Conservation (phyloP, 495 filamentous ascomycete genomes). For the Darksidea phi region DNA sequence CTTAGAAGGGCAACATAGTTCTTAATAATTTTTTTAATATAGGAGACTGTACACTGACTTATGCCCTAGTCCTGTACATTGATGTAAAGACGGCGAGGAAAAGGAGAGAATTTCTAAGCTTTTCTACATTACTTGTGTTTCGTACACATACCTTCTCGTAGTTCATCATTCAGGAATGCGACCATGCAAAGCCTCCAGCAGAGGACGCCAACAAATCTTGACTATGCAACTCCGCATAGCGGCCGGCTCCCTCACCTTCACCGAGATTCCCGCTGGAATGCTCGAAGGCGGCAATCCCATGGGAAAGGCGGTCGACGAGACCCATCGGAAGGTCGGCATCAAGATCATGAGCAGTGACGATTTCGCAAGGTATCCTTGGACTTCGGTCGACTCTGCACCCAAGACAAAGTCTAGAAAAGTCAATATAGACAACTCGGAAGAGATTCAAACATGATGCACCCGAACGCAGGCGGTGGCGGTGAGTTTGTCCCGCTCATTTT, state of each 20-base stretch:
- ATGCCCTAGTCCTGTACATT: too few relatives aligned
- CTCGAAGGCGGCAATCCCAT: conserved; percentile 78
- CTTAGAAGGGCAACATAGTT: too few relatives aligned
- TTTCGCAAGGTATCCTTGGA: conserved; percentile 54
- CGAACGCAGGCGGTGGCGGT: conserved; percentile 77
- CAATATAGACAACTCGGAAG: too few relatives aligned
- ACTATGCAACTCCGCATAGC: conserved; percentile 83
- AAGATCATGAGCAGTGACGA: conserved; percentile 56
- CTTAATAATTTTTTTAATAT: too few relatives aligned
- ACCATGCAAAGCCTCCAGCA: conserved; percentile 60
- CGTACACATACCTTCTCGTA: too few relatives aligned
- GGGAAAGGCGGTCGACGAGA: conserved; percentile 77
- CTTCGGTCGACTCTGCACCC: background rate
- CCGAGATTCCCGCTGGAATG: conserved; percentile 88
- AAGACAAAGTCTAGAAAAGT: too few relatives aligned
- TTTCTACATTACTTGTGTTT: too few relatives aligned
- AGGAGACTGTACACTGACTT: too few relatives aligned
- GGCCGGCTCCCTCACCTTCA: conserved; percentile 69
- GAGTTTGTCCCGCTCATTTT: conserved; percentile 80
- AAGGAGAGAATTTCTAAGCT: too few relatives aligned
- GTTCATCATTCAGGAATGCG: conserved; percentile 57
- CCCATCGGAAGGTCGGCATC: conserved; percentile 66
- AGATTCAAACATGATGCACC: conserved; percentile 69
- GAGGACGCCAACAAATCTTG: conserved; percentile 64
- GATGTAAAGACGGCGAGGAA: too few relatives aligned